These are phyloP conservation scores for Mycocentrospora acerina DNA, from an alignment of 2,329 filamentous ascomycete species.

Conservation along the genomic window DNA sequence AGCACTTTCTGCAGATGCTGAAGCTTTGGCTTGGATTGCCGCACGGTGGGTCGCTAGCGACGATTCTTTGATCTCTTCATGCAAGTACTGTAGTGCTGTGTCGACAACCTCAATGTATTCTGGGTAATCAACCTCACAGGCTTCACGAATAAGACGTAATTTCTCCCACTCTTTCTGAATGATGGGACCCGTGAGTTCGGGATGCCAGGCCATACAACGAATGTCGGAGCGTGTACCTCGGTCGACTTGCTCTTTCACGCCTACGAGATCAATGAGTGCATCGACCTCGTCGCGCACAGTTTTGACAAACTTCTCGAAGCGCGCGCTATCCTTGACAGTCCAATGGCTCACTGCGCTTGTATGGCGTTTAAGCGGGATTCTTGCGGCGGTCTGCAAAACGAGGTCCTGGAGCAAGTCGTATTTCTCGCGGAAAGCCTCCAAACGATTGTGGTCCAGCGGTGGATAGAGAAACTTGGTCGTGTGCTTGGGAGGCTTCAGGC, in stretches of 20 bases:
- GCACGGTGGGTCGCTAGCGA: conserved; percentile 21
- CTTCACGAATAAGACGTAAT: conserved; percentile 47
- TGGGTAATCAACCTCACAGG: conserved; percentile 46
- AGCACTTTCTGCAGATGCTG: neutral
- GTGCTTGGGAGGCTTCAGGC: conserved; percentile 48
- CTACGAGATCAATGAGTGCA: conserved; percentile 46
- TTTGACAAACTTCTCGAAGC: conserved; percentile 46
- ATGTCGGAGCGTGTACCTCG: conserved; percentile 49
- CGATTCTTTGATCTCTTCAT: conserved; percentile 33
- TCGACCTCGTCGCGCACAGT: conserved; percentile 48
- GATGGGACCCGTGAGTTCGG: conserved; percentile 41
- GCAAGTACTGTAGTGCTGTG: conserved; percentile 48
- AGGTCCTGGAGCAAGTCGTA: conserved; percentile 46
- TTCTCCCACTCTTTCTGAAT: conserved; percentile 43
- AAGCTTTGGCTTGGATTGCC: neutral
- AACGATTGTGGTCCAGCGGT: conserved; percentile 46
- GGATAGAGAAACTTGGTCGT: conserved; percentile 41
- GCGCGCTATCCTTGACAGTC: conserved; percentile 44
- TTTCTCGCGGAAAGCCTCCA: conserved; percentile 50
- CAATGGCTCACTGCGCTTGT: conserved; percentile 41
- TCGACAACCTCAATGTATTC: conserved; percentile 47
- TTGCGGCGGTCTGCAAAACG: conserved; percentile 33
- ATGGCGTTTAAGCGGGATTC: conserved; percentile 35
- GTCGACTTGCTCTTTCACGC: conserved; percentile 48
- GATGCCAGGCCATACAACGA: conserved; percentile 51